These are phyloP conservation scores for Przewalskia tangutica DNA, from an alignment of 257 asterid species.

Conservation along the genomic window DNA sequence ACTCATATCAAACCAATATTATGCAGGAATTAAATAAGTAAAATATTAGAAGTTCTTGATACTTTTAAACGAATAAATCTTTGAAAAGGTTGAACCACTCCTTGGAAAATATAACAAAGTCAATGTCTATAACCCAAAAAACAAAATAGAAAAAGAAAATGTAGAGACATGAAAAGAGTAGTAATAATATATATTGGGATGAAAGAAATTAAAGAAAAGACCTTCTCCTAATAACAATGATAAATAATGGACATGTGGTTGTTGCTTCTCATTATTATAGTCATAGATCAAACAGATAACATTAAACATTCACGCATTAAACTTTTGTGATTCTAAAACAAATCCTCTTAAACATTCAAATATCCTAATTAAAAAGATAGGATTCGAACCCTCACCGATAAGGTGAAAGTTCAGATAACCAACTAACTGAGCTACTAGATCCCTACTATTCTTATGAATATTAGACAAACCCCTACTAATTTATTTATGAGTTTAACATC, in stretches of 20 bases:
- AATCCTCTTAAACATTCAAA: neutral
- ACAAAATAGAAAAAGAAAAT: neutral
- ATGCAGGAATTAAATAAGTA: neutral
- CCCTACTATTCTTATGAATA: too few species aligned
- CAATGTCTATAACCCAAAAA: neutral
- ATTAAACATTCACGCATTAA: neutral
- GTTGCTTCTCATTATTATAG: constrained; percentile 3
- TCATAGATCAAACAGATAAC: neutral
- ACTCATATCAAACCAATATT: neutral
- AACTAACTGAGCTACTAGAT: too few species aligned
- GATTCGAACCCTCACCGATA: too few species aligned
- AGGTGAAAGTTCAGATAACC: too few species aligned
- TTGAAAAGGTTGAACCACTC: neutral
- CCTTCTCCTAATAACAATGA: neutral
- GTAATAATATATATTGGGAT: neutral
- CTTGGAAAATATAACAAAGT: too few species aligned
- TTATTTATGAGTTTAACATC: neutral
- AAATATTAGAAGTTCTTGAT: neutral
- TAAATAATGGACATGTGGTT: neutral
- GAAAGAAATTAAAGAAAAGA: neutral
- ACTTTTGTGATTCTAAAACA: neutral
- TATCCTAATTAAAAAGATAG: neutral
- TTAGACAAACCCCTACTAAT: neutral
- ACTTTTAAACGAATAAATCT: neutral
- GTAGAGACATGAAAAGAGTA: neutral